A percentile compares a stretch with the other conserved stretches of the same genome.
Evolutionary conservation across 176 grass and related monocot species (phyloP).

Genomic region (Musa schizocarpa): DNA sequence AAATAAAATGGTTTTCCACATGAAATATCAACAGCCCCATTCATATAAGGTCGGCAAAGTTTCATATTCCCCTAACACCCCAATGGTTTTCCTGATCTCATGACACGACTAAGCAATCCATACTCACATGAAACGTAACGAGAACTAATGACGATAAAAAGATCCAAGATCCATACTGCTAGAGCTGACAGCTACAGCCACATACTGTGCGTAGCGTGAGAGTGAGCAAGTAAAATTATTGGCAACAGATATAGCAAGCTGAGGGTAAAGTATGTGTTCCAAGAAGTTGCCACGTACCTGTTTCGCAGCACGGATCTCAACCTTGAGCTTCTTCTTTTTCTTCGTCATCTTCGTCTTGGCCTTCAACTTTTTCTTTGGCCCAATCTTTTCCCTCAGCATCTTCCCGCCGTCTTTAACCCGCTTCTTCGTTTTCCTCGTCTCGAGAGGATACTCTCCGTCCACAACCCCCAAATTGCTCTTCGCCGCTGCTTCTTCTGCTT

Average conservation of each 20-base stretch:
- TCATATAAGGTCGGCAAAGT: background rate
- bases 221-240: conserved; percentile 8
- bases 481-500: background rate
- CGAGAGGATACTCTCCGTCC: background rate
- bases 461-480: background rate
- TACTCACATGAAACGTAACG: background rate
- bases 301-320: conserved; percentile 15
- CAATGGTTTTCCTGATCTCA: background rate
- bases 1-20: background rate
- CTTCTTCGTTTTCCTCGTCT: conserved; percentile 1
- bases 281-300: conserved; percentile 3
- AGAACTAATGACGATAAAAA: conserved; percentile 6
- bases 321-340: conserved; percentile 10
- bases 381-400: conserved; percentile 6
- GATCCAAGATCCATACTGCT: background rate
- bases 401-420: background rate
- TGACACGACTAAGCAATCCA: background rate
- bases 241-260: background rate
- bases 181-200: conserved; percentile 9
- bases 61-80: background rate
- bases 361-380: conserved; percentile 1
- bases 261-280: conserved; percentile 6
- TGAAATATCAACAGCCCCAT: conserved; percentile 4
- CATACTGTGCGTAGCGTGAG: conserved; percentile 4
- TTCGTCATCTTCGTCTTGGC: conserved; percentile 4